A percentile compares a stretch with the other conserved stretches of the same genome.
Conservation (phyloP, 306 rosid genomes). For the Purshia tridentata region DNA sequence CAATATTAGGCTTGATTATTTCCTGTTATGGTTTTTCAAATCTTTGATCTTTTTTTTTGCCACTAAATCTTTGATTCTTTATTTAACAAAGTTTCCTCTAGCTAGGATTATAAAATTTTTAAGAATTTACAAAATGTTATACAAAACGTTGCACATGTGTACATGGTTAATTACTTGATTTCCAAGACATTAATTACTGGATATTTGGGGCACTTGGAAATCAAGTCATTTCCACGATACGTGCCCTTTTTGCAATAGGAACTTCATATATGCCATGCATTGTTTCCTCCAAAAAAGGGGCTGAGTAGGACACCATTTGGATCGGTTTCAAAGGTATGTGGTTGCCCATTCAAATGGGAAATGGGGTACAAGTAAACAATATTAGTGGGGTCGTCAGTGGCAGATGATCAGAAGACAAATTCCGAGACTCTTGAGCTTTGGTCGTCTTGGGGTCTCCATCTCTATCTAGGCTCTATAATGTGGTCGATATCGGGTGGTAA, state of each 20-base stretch:
- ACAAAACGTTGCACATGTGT: too few relatives aligned
- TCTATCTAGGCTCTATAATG: too few relatives aligned
- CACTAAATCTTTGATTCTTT: background rate
- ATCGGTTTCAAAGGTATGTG: conserved; percentile 25
- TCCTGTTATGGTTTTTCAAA: too few relatives aligned
- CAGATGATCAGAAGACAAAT: too few relatives aligned
- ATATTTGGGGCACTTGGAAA: background rate
- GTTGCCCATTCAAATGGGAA: conserved; percentile 8
- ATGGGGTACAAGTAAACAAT: background rate
- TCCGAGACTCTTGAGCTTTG: too few relatives aligned
- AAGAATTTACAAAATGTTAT: too few relatives aligned
- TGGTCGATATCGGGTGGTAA: too few relatives aligned
- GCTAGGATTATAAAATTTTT: too few relatives aligned
- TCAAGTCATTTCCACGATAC: background rate
- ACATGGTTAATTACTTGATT: too few relatives aligned
- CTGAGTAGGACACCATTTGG: conserved; percentile 43
- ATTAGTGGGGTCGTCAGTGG: background rate
- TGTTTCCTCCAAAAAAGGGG: conserved; percentile 1
- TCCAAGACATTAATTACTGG: background rate
- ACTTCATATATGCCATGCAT: conserved; percentile 1
- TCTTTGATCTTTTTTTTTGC: background rate
- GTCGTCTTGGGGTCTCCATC: too few relatives aligned
- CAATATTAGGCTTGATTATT: too few relatives aligned
- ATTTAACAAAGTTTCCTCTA: background rate
- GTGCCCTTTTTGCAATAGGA: conserved; percentile 9